Evolutionary conservation across 352 stramenopile species (phyloP), one percentile per base, ranked within the genome.

Genomic region (Pythium sukuiense): DNA sequence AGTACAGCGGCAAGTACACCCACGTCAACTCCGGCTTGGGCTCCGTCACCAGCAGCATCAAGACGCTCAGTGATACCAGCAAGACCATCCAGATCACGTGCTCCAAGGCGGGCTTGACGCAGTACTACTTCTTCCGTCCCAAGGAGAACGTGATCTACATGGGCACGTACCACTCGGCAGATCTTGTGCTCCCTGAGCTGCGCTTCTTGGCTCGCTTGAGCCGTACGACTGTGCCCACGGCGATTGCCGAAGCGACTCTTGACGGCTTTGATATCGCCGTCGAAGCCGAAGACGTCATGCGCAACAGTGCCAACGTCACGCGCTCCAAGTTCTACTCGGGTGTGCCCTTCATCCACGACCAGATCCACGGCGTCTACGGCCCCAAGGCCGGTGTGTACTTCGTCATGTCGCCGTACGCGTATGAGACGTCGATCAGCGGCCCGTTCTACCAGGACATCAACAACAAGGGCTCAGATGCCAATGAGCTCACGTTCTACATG

Each of bases 361-460:
- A 70, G 5, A 69, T 80, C 43, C 76, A 84, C 55, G 76, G 78
- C 8, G 78, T 83, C 13, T 70, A 61, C 18, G 76, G 76, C 12
- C 60, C 65, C 2, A 61, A 71, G 29, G 76, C 67, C 0, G 76
- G 78, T 35, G 74, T 84, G 9, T 84, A 83, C 65, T 76, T 87
- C 18, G 78, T 87, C 11, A 74, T 87, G 53, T 86, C 78, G 7
- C 67, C 78, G 6, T 61, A 49, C 26, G 70, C 65, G 35, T 86
- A 83, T 68, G 78, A 87, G 53, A 79, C 67, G 1, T 85, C 77
- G 12, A 77, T 64, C 13, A 64, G 67, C 26, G 77, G 77, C 0
- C 77, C 77, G 30, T 85, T 83, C 69, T 83, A 78, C 71, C 73
- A 76, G 35, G 77, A 85, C 55, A 85, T 85, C 60, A 85, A 85